These are phyloP conservation scores for Neurospora sublineolata DNA, from an alignment of 495 filamentous ascomycete species.

Conservation along the genomic window DNA sequence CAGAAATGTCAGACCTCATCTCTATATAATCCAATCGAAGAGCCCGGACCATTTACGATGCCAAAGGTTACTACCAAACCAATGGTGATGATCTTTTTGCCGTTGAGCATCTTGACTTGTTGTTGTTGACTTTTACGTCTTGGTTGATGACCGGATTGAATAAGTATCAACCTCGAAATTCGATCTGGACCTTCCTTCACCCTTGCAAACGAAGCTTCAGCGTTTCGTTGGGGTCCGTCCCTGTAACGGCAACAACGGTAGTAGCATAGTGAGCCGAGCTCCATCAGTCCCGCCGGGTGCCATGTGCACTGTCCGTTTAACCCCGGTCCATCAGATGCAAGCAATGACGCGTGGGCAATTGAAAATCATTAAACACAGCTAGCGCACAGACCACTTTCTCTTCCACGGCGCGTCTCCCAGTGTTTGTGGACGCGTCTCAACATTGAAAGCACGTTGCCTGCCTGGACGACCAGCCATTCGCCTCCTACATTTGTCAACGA, in stretches of 20 bases:
- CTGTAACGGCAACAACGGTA: neutral
- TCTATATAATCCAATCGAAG: neutral
- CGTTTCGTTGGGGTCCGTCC: neutral
- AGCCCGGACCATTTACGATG: conserved; percentile 16
- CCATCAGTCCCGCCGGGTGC: neutral
- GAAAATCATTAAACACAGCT: neutral
- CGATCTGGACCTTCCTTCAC: neutral
- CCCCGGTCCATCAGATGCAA: neutral
- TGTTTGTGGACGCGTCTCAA: neutral
- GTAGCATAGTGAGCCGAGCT: too few relatives aligned
- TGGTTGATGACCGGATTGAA: neutral
- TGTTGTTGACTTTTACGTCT: neutral
- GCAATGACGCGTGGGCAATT: neutral
- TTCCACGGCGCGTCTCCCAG: neutral
- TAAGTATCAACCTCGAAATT: neutral
- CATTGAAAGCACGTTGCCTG: neutral
- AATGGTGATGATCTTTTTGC: conserved; percentile 13
- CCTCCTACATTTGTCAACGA: neutral
- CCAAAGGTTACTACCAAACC: conserved; percentile 13
- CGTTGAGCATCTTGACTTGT: conserved; percentile 8
- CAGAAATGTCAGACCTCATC: conserved; percentile 2
- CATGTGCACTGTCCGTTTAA: neutral
- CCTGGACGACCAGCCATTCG: neutral
- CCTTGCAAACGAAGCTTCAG: too few relatives aligned
- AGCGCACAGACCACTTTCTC: neutral